Evolutionary conservation across 192 early-diverging fungal species (phyloP), one percentile per base, ranked within the genome.

Genomic region (Backusella sp.): DNA sequence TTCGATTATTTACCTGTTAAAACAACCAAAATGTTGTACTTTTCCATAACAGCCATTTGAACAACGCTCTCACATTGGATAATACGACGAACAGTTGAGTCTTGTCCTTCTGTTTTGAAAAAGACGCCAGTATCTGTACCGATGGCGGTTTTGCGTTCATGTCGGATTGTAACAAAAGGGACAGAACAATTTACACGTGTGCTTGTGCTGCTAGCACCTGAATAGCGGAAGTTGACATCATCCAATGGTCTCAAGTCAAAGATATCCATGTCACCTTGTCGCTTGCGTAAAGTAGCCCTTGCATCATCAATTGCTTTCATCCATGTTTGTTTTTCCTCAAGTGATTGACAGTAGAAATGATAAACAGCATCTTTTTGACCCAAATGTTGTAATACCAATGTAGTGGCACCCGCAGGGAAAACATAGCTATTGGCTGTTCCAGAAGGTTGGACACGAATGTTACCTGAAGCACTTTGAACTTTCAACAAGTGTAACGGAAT

Each of bases 81-180:
- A 41, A 91, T 84, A 73, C 86, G 85, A 77, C 80, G 79, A 75
- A 89, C 80, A 49, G 86, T 83, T 36, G 80, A 83, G 69, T 83
- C 86, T 52, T 87, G 84, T 2, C 85, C 82, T 4, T 90, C 87
- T 19, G 73, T 52, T 17, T 77, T 77, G 56, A 77, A 77, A 74
- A 90, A 97, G 19, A 98, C 84, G 21, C 97, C 97, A 12, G 86
- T 81, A 52, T 98, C 96, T 0, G 96, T 94, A 68, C 94, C 97
- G 37, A 98, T 82, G 15, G 95, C 87, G 52, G 97, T 85, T 49
- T 89, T 79, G 8, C 86, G 85, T 72, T 88, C 87, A 62, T 86
- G 83, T 34, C 49, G 65, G 26, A 66, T 35, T 12, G 72, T 49
- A 8, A 78, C 84, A 53, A 84, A 86, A 4, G 84, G 84, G 12